phyloP scores from a whole-genome alignment of 1,284 basidiomycete genomes.

The Cutaneotrichosporon sp. region DNA sequence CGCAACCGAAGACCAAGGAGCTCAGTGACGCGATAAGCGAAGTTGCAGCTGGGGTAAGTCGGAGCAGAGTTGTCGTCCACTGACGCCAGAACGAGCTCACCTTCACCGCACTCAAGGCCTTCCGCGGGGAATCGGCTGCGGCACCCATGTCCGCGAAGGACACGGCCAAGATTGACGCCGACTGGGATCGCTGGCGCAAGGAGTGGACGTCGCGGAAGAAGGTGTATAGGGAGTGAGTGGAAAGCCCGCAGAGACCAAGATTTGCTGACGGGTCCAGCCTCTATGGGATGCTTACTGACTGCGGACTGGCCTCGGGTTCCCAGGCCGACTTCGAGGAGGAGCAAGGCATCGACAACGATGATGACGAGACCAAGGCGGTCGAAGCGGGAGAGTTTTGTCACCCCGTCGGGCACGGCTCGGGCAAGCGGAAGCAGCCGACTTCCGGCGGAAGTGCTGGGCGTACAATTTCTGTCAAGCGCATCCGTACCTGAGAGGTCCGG shows the following conservation, averaged over 20 bases:
- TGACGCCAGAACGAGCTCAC: slow-evolving; percentile 37
- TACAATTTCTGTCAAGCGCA: not conserved
- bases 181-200: slow-evolving; percentile 50
- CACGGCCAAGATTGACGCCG: slow-evolving; percentile 43
- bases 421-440: slow-evolving; percentile 3
- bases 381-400: slow-evolving; percentile 46
- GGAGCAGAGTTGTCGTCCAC: not conserved
- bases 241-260: slow-evolving; percentile 22
- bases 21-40: slow-evolving; percentile 52
- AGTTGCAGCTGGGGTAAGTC: slow-evolving; percentile 39
- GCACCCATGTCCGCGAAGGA: slow-evolving; percentile 39
- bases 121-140: slow-evolving; percentile 27
- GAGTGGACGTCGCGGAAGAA: slow-evolving; percentile 47
- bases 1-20: slow-evolving; percentile 66
- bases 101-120: slow-evolving; percentile 31
- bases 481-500: not conserved
- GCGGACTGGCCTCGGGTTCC: slow-evolving; percentile 27
- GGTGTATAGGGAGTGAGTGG: slow-evolving; percentile 49
- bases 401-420: not conserved
- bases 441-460: not conserved
- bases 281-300: slow-evolving; percentile 34
- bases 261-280: slow-evolving; percentile 22
- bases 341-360: slow-evolving; percentile 45
- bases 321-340: slow-evolving; percentile 43
- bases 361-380: slow-evolving; percentile 40